Conservation (phyloP, 345 rosid genomes). For the Bretschneidera sinensis region DNA sequence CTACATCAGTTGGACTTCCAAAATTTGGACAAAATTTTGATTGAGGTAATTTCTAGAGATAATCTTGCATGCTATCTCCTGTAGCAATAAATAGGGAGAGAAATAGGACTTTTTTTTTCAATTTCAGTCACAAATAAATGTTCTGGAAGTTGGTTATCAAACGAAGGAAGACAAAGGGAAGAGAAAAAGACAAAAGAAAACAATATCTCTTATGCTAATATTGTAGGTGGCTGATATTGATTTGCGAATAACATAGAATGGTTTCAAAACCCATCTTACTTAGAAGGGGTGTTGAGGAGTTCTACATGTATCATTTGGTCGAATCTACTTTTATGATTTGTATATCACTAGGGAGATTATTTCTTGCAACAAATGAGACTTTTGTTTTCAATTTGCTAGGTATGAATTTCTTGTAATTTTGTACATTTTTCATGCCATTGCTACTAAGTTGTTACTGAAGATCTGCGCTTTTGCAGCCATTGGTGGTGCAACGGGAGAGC, state of each 20-base stretch:
- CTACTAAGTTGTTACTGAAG: background rate
- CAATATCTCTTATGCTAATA: background rate
- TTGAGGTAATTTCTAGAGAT: too few species aligned
- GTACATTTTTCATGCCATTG: background rate
- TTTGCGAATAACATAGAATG: too few species aligned
- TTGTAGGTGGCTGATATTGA: background rate
- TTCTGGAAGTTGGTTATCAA: background rate
- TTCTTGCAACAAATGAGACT: background rate
- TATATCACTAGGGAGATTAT: background rate
- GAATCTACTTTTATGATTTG: too few species aligned
- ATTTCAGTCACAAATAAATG: too few species aligned
- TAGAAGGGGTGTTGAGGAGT: background rate
- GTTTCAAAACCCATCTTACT: background rate
- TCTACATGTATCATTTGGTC: background rate
- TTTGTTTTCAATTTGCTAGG: background rate
- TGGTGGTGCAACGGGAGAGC: slow-evolving; percentile 46
- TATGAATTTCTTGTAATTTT: background rate
- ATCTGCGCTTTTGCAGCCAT: slow-evolving; percentile 35
- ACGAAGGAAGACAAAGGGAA: background rate
- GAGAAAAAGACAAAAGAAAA: background rate
- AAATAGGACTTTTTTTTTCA: too few species aligned
- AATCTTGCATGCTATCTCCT: too few species aligned
- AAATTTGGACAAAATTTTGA: too few species aligned
- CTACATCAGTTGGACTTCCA: too few species aligned
- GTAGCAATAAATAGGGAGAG: too few species aligned